Evolutionary conservation across 1,284 basidiomycete species (phyloP), one percentile per base, ranked within the genome.

Genomic region (Cryptococcus jaspeensis): DNA sequence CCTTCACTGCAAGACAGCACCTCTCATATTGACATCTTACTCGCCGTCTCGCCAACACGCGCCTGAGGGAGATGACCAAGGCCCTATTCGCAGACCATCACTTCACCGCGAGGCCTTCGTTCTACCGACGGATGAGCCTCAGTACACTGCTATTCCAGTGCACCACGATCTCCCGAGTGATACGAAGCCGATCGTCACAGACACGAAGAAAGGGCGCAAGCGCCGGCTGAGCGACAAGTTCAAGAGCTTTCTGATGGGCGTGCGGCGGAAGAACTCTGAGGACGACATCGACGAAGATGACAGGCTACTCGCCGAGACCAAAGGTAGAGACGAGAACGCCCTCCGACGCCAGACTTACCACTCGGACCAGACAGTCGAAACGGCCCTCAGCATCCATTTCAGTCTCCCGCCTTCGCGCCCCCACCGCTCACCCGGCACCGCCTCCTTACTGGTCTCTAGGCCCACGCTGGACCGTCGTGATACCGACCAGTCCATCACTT

Each of bases 141-240:
- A 32, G 28, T 9, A 32, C 28, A 32, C 28, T 4, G 28, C 28
- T 4, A 32, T 32, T 9, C 28, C 9, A 9, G 28, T 32, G 9
- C 5, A 9, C 28, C 5, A 9, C 28, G 28, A 32, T 9, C 4
- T 32, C 28, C 4, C 9, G 4, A 9, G 5, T 9, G 9, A 9
- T 32, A 4, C 28, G 28, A 32, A 32, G 28, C 5, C 28, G 28
- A 32, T 9, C 28, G 9, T 32, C 28, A 4, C 4, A 9, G 28
- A 32, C 28, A 2, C 40, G 25, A 8, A 28, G 23, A 25, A 47
- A 15, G 53, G 53, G 2, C 46, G 41, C 25, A 41, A 18, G 8
- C 53, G 53, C 32, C 45, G 53, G 4, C 20, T 54, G 39, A 54
- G 53, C 32, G 45, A 54, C 45, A 54, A 49, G 38, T 15, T 54